Base-by-base conservation (phyloP, 352 stramenopile genomes). In the Globisporangium solare region DNA sequence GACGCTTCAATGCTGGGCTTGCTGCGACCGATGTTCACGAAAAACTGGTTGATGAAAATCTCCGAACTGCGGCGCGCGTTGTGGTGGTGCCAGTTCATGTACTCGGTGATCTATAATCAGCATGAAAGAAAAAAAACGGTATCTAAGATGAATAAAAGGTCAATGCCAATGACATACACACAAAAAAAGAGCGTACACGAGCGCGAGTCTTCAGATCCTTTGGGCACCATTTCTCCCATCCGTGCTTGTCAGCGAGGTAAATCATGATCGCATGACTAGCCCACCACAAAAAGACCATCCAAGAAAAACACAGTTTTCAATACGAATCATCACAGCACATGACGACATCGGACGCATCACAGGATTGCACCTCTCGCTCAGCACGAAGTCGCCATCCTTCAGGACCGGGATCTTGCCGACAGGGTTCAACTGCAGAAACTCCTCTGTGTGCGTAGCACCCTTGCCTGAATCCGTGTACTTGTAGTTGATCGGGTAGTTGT, bases 81-180 rank as follows among this genome's bases (percentile, higher is more conserved):
- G 41, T 78, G 72, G 70, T 90, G 80, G 59, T 90, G 80, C 80
- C 80, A 90, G 66, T 89, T 76, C 62, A 71, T 85, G 68, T 89
- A 89, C 70, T 89, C 79, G 51, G 88, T 65, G 63, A 89, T 89
- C 77, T 89, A 55, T 6, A 12, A 15, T 35, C 47, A 31, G 39
- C 51, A 1, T 5, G 35, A 50, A 32, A 14, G 24, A 27, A 27
- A 27, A n/a, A n/a, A n/a, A n/a, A n/a, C n/a, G n/a, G n/a, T n/a
- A n/a, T n/a, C n/a, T n/a, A n/a, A n/a, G n/a, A n/a, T n/a, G n/a
- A n/a, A n/a, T n/a, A n/a, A n/a, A n/a, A n/a, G n/a, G n/a, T n/a
- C 24, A 27, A 27, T 27, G 5, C 2, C 20, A n/a, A 0, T 46
- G 4, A 17, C 8, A 27, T 6, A 13, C 8, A n/a, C 15, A 60